Evolutionary conservation across 805 yeast species (phyloP), one percentile per base, ranked within the genome.

Genomic region (Pichia deserticola): DNA sequence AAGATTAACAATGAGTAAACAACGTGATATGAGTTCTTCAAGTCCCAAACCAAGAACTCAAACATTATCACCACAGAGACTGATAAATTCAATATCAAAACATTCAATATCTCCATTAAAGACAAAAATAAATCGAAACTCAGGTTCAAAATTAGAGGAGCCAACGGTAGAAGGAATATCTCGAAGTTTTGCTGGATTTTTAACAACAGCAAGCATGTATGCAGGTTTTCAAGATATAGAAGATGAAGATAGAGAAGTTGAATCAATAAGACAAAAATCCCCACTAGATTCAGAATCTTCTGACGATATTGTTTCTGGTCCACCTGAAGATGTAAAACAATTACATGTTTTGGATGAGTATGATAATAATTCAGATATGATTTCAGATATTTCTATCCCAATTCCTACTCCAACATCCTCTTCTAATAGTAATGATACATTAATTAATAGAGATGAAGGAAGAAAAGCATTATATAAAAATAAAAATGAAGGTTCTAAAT

Each of bases 161-260:
- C 50, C 46, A 25, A 54, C 62, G 2, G 58, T 64, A 1, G 68
- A 70, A 12, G 73, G 70, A 40, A 73, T 75, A 63, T 76, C 80
- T 15, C 72, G 71, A 55, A 76, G 81, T 40, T 72, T 81, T 55
- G 81, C 77, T 3, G 76, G 79, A 0, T 59, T 78, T 46, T 65
- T 81, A 49, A 78, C 85, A 0, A 74, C 84, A 0, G 81, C 84
- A 0, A 76, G 81, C 53, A 72, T 77, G 51, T 77, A 74, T 57
- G 73, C 78, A 7, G 73, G 71, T 12, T 63, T 66, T 51, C 63
- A 63, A 45, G 66, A 64, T 41, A 52, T 62, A 32, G 66, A 60
- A 42, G 70, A 60, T 32, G 67, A 66, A 33, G 69, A 64, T 12
- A 58, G 50, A 10, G 63, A 50, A 10, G 36, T 40, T 12, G 53